These are phyloP conservation scores for Rhodotorula sp. DNA, from an alignment of 1,284 basidiomycete genomes.

Conservation along the genomic window DNA sequence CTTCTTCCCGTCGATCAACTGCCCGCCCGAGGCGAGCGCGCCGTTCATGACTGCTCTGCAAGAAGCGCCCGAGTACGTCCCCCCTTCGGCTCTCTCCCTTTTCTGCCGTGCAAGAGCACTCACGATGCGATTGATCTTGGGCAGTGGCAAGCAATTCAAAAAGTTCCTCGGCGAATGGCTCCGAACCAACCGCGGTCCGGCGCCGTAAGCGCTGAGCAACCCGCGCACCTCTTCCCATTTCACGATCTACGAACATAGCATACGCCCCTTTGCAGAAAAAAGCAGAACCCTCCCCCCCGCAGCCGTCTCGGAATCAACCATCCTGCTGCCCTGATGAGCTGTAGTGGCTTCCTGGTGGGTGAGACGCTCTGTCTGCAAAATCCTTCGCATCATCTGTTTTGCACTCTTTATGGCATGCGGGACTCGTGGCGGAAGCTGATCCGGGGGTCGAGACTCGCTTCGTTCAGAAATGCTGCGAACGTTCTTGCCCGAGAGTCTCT, in stretches of 20 bases:
- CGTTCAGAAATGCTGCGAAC: too few relatives aligned
- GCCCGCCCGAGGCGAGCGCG: constrained; percentile 25
- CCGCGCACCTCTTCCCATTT: not conserved
- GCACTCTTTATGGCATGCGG: too few relatives aligned
- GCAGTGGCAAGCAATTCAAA: constrained; percentile 39
- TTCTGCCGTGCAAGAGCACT: too few relatives aligned
- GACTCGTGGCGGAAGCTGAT: too few relatives aligned
- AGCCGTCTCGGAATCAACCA: too few relatives aligned
- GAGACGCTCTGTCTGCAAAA: too few relatives aligned
- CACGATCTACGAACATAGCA: not conserved
- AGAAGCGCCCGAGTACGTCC: constrained; percentile 34
- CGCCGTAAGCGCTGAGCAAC: not conserved
- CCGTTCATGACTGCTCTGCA: constrained; percentile 27
- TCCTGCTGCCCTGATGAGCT: too few relatives aligned
- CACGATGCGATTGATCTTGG: not conserved
- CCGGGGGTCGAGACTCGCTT: too few relatives aligned
- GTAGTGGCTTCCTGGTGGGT: too few relatives aligned
- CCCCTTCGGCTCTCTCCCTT: not conserved
- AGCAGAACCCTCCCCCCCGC: too few relatives aligned
- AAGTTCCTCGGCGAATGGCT: constrained; percentile 35
- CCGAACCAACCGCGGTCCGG: constrained; percentile 19
- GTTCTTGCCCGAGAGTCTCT: not conserved
- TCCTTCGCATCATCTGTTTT: too few relatives aligned
- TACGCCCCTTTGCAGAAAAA: not conserved
- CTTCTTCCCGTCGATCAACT: constrained; percentile 71